A percentile compares a stretch with the other conserved stretches of the same genome.
These are phyloP conservation scores for Neofusicoccum cordaticola DNA, from an alignment of 2,329 filamentous ascomycete genomes.

Conservation along the genomic window DNA sequence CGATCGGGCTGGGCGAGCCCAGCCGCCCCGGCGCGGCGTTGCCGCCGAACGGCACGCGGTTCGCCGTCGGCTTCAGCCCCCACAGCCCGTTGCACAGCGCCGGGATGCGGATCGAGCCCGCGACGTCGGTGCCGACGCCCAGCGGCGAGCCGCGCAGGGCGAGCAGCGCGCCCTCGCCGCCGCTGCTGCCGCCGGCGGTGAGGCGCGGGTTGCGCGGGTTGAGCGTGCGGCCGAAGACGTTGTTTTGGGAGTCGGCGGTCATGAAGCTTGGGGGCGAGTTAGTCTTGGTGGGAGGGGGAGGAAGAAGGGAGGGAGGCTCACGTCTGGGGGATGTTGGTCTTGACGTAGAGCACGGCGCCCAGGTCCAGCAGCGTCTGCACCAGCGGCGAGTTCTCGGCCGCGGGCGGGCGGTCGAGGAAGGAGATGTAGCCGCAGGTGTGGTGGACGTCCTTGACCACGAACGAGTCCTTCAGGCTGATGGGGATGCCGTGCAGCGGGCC, in stretches of 20 bases:
- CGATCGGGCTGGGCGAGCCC: too few relatives aligned
- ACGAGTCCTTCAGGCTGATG: constrained; percentile 48
- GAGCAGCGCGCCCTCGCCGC: constrained; percentile 62
- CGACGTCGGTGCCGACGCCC: constrained; percentile 63
- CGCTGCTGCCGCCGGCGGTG: constrained; percentile 63
- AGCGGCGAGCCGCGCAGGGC: constrained; percentile 58
- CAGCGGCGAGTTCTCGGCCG: constrained; percentile 33
- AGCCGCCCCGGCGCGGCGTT: constrained; percentile 19
- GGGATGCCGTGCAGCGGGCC: constrained; percentile 50
- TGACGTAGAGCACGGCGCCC: constrained; percentile 53
- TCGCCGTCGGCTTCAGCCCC: constrained; percentile 43
- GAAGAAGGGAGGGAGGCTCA: constrained; percentile 27
- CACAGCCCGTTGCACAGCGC: constrained; percentile 66
- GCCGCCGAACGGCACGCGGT: constrained; percentile 43
- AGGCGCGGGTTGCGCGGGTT: constrained; percentile 62
- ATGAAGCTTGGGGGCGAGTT: constrained; percentile 32
- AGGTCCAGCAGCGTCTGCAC: constrained; percentile 36
- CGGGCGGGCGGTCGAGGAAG: constrained; percentile 31
- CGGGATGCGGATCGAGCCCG: constrained; percentile 69
- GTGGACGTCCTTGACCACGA: constrained; percentile 58
- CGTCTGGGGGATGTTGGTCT: constrained; percentile 53
- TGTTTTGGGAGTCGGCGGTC: constrained; percentile 56
- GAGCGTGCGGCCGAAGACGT: constrained; percentile 60
- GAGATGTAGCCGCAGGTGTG: constrained; percentile 59
- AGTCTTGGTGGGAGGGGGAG: background rate